These are phyloP conservation scores for Penicillium occitanis DNA, from an alignment of 2,329 filamentous ascomycete species.

Conservation along the genomic window DNA sequence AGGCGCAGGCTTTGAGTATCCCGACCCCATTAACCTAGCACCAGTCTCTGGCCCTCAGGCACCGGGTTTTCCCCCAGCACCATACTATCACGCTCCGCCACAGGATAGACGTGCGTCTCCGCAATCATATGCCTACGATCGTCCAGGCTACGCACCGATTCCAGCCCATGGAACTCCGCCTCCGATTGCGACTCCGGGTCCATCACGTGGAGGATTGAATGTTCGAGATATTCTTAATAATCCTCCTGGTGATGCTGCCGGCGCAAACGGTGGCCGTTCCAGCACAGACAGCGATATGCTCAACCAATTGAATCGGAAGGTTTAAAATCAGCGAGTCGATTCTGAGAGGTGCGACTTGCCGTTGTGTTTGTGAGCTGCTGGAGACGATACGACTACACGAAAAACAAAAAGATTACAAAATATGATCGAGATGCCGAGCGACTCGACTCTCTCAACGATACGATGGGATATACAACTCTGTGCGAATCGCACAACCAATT, in stretches of 20 bases:
- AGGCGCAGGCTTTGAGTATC: conserved; percentile 47
- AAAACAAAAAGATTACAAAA: conserved; percentile 11
- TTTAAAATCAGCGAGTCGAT: conserved; percentile 25
- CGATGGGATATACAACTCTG: conserved; percentile 17
- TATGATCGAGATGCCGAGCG: not conserved
- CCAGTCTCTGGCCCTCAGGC: conserved; percentile 48
- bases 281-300: conserved; percentile 54
- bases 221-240: conserved; percentile 50
- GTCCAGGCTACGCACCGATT: conserved; percentile 42
- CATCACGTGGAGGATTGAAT: conserved; percentile 45
- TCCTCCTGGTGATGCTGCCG: conserved; percentile 34
- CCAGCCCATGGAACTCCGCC: conserved; percentile 41
- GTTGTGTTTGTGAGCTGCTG: not conserved
- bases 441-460: conserved; percentile 4
- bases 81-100: conserved; percentile 39
- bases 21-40: conserved; percentile 49
- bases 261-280: conserved; percentile 37
- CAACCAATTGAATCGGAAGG: conserved; percentile 47
- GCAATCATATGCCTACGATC: conserved; percentile 47
- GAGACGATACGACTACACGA: not conserved
- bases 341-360: not conserved
- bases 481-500: conserved; percentile 22
- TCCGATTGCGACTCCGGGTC: conserved; percentile 38
- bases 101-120: conserved; percentile 48
- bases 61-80: conserved; percentile 42